These are phyloP conservation scores for Spinacia oleracea DNA, from an alignment of 179 eudicot genomes.

Conservation along the genomic window DNA sequence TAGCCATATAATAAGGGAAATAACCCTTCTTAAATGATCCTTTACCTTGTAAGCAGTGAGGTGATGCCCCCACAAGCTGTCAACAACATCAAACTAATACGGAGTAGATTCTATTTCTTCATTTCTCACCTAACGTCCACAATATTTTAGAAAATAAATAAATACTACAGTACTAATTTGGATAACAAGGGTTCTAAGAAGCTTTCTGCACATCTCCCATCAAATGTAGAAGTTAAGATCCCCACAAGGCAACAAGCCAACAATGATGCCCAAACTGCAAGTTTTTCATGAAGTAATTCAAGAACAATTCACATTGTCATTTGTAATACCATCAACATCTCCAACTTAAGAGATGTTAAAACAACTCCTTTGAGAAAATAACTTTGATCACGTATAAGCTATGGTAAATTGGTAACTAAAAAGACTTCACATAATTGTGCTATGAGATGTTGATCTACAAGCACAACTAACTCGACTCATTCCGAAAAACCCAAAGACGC, in stretches of 20 bases:
- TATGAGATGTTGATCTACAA: not conserved
- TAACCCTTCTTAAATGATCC: not conserved
- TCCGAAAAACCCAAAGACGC: not conserved
- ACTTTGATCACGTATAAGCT: not conserved
- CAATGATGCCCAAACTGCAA: no score
- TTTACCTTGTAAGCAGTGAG: not conserved
- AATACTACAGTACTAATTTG: not conserved
- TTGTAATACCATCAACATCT: no score
- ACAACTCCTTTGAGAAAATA: no score
- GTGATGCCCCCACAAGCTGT: not conserved
- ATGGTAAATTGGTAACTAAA: not conserved
- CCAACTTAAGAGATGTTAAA: no score
- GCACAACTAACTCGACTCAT: not conserved
- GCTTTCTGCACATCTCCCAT: no score
- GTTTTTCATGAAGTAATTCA: no score
- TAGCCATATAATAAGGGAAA: not conserved
- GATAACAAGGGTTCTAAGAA: not conserved
- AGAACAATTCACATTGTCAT: no score
- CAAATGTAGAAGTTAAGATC: no score
- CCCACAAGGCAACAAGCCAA: no score
- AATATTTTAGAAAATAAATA: no score
- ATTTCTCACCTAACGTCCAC: not conserved
- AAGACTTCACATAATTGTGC: not conserved
- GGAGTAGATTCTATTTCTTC: not conserved
- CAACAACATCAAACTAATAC: no score